Conservation (phyloP, 2,329 filamentous ascomycete genomes). For the Ophiocordyceps camponoti-floridani region DNA sequence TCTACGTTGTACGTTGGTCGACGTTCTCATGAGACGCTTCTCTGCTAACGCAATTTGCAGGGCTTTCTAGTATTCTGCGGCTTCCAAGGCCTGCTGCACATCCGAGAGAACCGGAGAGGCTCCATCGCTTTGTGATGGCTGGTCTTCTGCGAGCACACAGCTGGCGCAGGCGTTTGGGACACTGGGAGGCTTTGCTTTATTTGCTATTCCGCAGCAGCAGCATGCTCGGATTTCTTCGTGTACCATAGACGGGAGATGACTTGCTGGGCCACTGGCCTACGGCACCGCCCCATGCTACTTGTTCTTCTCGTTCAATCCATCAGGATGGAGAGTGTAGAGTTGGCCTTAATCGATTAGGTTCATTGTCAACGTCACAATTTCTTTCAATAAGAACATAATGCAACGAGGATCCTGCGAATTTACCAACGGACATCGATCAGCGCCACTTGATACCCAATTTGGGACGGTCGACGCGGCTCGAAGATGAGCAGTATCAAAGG, state of each 20-base stretch:
- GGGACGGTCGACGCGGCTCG: too few relatives aligned
- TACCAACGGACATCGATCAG: too few relatives aligned
- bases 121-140: conserved; percentile 53
- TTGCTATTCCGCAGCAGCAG: background rate
- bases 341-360: too few relatives aligned
- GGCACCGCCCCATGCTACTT: background rate
- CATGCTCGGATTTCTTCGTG: background rate
- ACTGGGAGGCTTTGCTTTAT: background rate
- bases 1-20: conserved; percentile 71
- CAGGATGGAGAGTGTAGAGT: too few relatives aligned
- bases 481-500: too few relatives aligned
- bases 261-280: background rate
- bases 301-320: background rate
- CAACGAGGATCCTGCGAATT: too few relatives aligned
- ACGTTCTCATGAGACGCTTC: conserved; percentile 2
- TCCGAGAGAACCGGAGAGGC: conserved; percentile 65
- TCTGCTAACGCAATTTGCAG: conserved; percentile 32
- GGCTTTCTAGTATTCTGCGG: conserved; percentile 84
- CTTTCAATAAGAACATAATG: too few relatives aligned
- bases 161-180: conserved; percentile 1
- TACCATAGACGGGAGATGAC: background rate
- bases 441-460: too few relatives aligned
- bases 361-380: too few relatives aligned
- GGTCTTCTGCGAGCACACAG: background rate
- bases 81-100: conserved; percentile 71